phyloP scores from a whole-genome alignment of 176 grass and related monocot genomes.

The Aegilops bicornis region DNA sequence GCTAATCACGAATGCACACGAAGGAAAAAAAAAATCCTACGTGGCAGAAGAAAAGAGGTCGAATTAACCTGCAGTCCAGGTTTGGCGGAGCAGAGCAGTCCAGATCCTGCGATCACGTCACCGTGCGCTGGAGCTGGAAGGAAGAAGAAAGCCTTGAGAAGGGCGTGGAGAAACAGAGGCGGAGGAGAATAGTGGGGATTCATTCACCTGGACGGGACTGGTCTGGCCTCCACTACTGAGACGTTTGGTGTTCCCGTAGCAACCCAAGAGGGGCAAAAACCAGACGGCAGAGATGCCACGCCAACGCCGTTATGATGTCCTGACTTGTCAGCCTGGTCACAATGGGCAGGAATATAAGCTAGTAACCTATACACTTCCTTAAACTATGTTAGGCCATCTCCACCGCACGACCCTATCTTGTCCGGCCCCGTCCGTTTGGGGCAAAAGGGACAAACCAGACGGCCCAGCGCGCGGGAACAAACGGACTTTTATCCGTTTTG shows the following conservation, averaged over 20 bases:
- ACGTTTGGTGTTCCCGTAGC: neutral
- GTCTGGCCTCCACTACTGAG: neutral
- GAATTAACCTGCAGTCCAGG: neutral
- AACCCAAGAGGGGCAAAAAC: no score
- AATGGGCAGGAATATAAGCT: no score
- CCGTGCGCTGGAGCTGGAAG: neutral
- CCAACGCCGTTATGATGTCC: no score
- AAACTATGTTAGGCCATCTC: no score
- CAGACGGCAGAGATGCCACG: no score
- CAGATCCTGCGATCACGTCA: neutral
- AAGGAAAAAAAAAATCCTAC: neutral
- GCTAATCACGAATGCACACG: neutral
- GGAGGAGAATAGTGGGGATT: neutral
- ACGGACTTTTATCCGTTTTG: no score
- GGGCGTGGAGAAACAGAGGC: neutral
- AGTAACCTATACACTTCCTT: no score
- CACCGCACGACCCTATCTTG: no score
- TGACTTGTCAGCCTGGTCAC: no score
- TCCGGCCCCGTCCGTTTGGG: no score
- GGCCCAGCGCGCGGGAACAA: no score
- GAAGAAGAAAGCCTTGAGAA: neutral
- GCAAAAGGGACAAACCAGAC: no score
- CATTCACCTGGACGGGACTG: neutral
- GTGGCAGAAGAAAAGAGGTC: neutral
- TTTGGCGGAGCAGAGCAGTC: neutral